A percentile compares a stretch with the other conserved stretches of the same genome.
These are phyloP conservation scores for Epichloe bromicola DNA, from an alignment of 2,329 filamentous ascomycete species.

Conservation along the genomic window DNA sequence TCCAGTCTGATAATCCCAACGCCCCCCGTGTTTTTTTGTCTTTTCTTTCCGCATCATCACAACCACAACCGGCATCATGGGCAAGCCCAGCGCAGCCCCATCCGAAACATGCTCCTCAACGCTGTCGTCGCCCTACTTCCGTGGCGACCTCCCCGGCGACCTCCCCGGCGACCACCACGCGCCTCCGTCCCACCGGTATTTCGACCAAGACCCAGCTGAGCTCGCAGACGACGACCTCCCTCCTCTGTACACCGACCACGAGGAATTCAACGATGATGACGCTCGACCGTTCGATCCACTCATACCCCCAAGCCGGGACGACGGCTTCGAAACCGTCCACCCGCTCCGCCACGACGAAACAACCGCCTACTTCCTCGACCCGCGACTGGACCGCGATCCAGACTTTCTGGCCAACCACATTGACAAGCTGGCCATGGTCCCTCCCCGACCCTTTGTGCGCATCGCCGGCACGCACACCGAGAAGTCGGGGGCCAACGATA, in stretches of 20 bases:
- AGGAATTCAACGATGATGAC: constrained; percentile 8
- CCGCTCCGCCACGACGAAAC: constrained; percentile 17
- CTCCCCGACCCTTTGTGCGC: constrained; percentile 40
- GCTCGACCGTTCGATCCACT: constrained; percentile 13
- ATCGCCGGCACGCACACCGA: constrained; percentile 37
- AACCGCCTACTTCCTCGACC: constrained; percentile 30
- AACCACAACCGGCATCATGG: constrained; percentile 10
- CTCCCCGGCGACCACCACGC: neutral
- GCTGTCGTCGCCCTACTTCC: constrained; percentile 6
- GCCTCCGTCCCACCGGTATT: constrained; percentile 16
- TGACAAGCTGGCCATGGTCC: constrained; percentile 27
- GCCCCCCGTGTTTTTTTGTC: neutral
- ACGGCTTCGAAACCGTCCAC: constrained; percentile 9
- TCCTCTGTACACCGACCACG: constrained; percentile 31
- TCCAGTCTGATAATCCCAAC: too few relatives aligned
- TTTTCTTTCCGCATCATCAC: neutral
- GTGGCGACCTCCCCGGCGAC: neutral
- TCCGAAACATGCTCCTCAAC: constrained; percentile 7
- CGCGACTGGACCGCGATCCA: constrained; percentile 31
- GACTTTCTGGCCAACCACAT: constrained; percentile 32
- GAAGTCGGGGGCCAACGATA: constrained; percentile 10
- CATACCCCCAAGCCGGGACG: constrained; percentile 9
- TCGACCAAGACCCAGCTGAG: constrained; percentile 24
- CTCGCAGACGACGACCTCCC: constrained; percentile 28
- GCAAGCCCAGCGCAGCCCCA: constrained; percentile 12